These are phyloP conservation scores for Dictyostelium citrinum DNA, from an alignment of 78 protist species.

Conservation along the genomic window DNA sequence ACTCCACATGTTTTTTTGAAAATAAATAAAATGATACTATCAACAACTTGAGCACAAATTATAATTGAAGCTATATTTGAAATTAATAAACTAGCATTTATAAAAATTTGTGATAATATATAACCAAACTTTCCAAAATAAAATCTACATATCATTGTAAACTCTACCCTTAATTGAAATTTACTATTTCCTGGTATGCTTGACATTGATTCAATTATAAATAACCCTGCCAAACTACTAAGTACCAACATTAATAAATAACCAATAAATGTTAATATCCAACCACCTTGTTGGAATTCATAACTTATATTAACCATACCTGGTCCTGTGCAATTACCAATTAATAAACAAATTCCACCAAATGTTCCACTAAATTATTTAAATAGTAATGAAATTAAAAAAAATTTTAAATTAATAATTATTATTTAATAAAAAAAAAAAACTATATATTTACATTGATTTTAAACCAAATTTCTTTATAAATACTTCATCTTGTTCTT, in stretches of 20 bases:
- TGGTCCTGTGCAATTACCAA: conserved; percentile 70
- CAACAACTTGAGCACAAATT: conserved; percentile 68
- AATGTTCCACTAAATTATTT: conserved; percentile 10
- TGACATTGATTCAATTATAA: conserved; percentile 57
- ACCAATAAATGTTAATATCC: conserved; percentile 18
- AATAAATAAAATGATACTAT: conserved; percentile 31
- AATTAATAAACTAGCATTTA: conserved; percentile 35
- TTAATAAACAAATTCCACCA: conserved; percentile 28
- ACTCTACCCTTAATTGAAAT: conserved; percentile 36
- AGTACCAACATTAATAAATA: conserved; percentile 2
- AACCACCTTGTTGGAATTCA: conserved; percentile 74
- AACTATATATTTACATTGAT: background rate
- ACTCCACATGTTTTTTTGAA: conserved; percentile 60
- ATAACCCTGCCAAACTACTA: conserved; percentile 30
- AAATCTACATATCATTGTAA: conserved; percentile 31
- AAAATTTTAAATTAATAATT: too few relatives aligned
- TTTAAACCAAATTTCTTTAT: conserved; percentile 25
- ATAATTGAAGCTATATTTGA: conserved; percentile 62
- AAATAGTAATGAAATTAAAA: too few relatives aligned
- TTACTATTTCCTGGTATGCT: conserved; percentile 36
- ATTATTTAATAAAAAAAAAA: background rate
- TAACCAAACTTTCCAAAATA: conserved; percentile 63
- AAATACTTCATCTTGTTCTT: background rate
- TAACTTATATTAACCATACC: conserved; percentile 72
- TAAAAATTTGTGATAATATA: conserved; percentile 29